Base-by-base conservation (phyloP, 345 rosid species). In the Murraya paniculata region DNA sequence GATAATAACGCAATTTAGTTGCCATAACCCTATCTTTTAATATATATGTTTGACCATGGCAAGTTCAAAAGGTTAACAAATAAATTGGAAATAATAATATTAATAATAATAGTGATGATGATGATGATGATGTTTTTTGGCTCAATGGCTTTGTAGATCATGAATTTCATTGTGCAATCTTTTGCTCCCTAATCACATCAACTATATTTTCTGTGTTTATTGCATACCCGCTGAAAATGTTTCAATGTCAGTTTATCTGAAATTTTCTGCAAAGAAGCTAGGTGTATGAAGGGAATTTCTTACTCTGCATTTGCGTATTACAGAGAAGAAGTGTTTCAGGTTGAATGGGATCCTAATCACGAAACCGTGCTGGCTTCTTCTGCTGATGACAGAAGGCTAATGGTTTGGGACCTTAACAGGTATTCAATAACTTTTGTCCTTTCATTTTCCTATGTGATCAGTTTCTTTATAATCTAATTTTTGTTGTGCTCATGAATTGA, bases 261-360 rank as follows among this genome's bases (percentile, higher is more conserved):
- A 48, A 1, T 28, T 6, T 9, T 10, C 14, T 31, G 21, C 10
- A 67, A 60, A 24, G 7, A 30, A 65, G 56, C 16, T 13, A 38
- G n/a, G 16, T 60, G 16, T 19, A 61, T 31, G 55, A 35, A 35
- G 0, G 41, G 7, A 11, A 55, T 66, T 58, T 38, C 59, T 79
- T 31, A 81, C 57, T 30, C 55, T 45, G 45, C 27, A 25, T 83
- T 74, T 73, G 45, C 50, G 74, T 71, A 48, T 66, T 70, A 71
- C 93, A 92, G 99, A 69, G 98, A 89, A 71, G 98, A 94, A 69
- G 99, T 97, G 50, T 91, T 88, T 83, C 98, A 94, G 86, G 99
- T 97, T 74, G 98, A 94, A 78, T 97, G 99, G 98, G 93, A 97
- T 88, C 98, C 99, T 33, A 90, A 92, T 85, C 95, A 96, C 59